phyloP scores from a whole-genome alignment of 345 rosid genomes.

The Pugionium cornutum region DNA sequence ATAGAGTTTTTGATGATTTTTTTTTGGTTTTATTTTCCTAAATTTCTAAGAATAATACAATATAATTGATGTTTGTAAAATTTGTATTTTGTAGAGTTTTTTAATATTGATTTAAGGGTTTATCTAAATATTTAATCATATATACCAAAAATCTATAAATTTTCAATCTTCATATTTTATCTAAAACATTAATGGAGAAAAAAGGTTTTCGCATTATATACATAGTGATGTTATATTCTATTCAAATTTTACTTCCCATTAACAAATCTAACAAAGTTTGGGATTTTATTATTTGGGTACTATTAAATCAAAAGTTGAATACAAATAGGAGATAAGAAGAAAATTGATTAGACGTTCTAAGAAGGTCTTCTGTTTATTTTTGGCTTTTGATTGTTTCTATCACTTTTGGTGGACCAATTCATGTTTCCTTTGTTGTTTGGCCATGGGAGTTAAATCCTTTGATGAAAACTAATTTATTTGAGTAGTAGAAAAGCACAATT shows the following conservation, averaged over 20 bases:
- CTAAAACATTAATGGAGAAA: too few species aligned
- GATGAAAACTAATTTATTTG: background rate
- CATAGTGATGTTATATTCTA: background rate
- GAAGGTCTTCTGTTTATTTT: constrained; percentile 29
- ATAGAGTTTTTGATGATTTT: too few species aligned
- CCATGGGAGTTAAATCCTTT: background rate
- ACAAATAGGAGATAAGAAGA: background rate
- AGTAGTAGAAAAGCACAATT: too few species aligned
- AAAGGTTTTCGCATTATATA: background rate
- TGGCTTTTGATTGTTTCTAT: constrained; percentile 29
- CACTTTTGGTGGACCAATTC: background rate
- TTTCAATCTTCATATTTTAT: too few species aligned
- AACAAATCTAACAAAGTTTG: constrained; percentile 6
- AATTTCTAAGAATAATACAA: too few species aligned
- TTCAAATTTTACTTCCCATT: constrained; percentile 28
- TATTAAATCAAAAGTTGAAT: constrained; percentile 14
- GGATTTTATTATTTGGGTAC: constrained; percentile 6
- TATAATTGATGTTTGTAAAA: too few species aligned
- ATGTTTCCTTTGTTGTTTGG: constrained; percentile 1
- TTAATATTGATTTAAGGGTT: too few species aligned
- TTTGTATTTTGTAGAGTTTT: too few species aligned
- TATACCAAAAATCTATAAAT: too few species aligned
- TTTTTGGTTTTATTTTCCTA: too few species aligned
- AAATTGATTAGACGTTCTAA: constrained; percentile 33
- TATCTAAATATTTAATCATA: too few species aligned